These are phyloP conservation scores for Raphanus sativus DNA, from an alignment of 345 rosid species.

Conservation along the genomic window DNA sequence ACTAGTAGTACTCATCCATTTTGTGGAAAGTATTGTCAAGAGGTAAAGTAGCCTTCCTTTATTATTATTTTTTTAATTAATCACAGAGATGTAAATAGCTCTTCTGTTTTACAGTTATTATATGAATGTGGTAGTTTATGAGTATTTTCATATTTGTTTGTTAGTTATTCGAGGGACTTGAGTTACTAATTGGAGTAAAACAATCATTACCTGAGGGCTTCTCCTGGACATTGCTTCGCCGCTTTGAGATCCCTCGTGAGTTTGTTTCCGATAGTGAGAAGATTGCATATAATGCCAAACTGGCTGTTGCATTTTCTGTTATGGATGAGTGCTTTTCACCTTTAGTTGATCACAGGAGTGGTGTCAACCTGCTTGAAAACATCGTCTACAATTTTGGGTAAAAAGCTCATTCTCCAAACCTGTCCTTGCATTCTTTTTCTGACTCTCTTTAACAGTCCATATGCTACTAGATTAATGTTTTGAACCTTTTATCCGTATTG, in stretches of 20 bases:
- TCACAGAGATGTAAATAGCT: slow-evolving; percentile 29
- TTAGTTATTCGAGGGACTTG: slow-evolving; percentile 60
- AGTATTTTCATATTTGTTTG: slow-evolving; percentile 4
- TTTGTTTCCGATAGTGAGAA: slow-evolving; percentile 49
- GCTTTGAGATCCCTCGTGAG: slow-evolving; percentile 57
- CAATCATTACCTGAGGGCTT: slow-evolving; percentile 79
- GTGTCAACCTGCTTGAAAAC: slow-evolving; percentile 79
- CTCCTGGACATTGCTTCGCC: slow-evolving; percentile 76
- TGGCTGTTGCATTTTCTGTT: slow-evolving; percentile 80
- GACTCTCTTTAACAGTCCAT: neutral
- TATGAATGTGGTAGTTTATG: neutral
- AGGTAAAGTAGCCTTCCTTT: slow-evolving; percentile 76
- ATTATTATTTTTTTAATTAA: slow-evolving; percentile 33
- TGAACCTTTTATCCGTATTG: slow-evolving; percentile 7
- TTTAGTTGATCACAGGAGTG: slow-evolving; percentile 80
- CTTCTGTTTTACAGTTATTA: neutral
- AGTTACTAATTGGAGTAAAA: slow-evolving; percentile 74
- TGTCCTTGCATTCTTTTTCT: neutral
- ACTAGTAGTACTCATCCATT: slow-evolving; percentile 40
- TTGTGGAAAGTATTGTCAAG: slow-evolving; percentile 81
- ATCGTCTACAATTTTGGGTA: slow-evolving; percentile 84
- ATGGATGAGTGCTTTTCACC: slow-evolving; percentile 98
- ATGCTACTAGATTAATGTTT: neutral
- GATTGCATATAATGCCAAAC: slow-evolving; percentile 75
- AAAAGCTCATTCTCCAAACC: slow-evolving; percentile 31